Evolutionary conservation across 768 basidiomycete species (phyloP), one percentile per base, ranked within the genome.

Genomic region (Leccinellum rugosiceps): DNA sequence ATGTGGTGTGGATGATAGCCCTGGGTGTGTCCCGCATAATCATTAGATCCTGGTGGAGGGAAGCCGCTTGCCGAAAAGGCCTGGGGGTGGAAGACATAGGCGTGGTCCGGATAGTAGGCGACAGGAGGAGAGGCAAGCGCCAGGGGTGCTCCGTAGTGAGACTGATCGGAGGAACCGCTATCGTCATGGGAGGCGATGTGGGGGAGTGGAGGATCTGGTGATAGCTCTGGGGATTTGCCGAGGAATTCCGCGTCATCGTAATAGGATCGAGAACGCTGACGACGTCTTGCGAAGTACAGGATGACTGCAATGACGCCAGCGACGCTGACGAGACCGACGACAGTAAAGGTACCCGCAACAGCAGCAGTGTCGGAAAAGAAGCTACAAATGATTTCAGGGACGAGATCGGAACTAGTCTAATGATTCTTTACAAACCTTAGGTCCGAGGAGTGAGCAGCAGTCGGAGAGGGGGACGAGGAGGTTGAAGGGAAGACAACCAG

Each of bases 351-450:
- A 41, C 75, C 78, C 0, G 76, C 81, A 19, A 80, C 77, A 0
- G 78, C 81, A 34, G 73, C 77, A 51, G 74, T 78, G 60, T 79
- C 76, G 47, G 72, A 60, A 61, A 80, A 76, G 73, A 82, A 82
- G 57, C 81, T 81, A 53, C 23, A 19, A 44, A 1, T 25, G 28
- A 38, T 32, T 1, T 62, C 44, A 60, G 30, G 3, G 3, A 14
- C 4, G 2, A 41, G n/a, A 19, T 41, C 35, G 41, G 3, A 14
- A 10, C 25, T 25, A 28, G 4, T 6, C 0, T 3, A 13, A 7
- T 28, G 15, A 17, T 35, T 1, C 1, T 13, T 11, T 19, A 58
- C 66, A 23, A 54, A 74, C 68, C 67, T 51, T 13, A 61, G 54
- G 38, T 70, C 59, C 41, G 71, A 55, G 30, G 70, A 45, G 0